Conservation (phyloP, 257 asterid genomes). For the Penstemon newberryi region DNA sequence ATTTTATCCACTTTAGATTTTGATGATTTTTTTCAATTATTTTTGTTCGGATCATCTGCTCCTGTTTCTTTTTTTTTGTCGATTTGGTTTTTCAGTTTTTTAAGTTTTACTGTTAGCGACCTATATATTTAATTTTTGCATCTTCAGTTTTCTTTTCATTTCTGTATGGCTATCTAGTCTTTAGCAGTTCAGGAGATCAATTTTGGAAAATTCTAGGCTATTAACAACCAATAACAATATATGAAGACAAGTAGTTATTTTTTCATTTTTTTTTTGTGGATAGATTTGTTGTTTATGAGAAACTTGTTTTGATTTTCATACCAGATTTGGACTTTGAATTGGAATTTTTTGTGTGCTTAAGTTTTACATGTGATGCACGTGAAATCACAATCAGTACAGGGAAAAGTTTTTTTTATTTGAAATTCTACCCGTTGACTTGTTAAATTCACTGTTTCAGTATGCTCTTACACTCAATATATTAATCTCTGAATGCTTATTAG, state of each 20-base stretch:
- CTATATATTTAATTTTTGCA: neutral
- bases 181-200: conserved; percentile 2
- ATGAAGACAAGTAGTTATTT: neutral
- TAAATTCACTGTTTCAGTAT: conserved; percentile 19
- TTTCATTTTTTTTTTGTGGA: no score
- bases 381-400: conserved; percentile 1
- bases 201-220: neutral
- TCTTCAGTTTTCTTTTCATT: neutral
- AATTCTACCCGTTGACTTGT: conserved; percentile 21
- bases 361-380: conserved; percentile 19
- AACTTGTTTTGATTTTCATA: no score
- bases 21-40: neutral
- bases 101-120: no score
- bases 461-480: neutral
- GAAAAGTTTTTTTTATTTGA: conserved; percentile 8
- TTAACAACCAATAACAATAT: neutral
- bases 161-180: neutral
- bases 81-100: neutral
- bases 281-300: no score
- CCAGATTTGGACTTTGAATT: neutral
- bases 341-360: neutral
- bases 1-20: neutral
- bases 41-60: conserved; percentile 2
- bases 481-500: neutral
- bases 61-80: neutral